phyloP scores from a whole-genome alignment of 129 eudicot species.

The Silybum marianum region DNA sequence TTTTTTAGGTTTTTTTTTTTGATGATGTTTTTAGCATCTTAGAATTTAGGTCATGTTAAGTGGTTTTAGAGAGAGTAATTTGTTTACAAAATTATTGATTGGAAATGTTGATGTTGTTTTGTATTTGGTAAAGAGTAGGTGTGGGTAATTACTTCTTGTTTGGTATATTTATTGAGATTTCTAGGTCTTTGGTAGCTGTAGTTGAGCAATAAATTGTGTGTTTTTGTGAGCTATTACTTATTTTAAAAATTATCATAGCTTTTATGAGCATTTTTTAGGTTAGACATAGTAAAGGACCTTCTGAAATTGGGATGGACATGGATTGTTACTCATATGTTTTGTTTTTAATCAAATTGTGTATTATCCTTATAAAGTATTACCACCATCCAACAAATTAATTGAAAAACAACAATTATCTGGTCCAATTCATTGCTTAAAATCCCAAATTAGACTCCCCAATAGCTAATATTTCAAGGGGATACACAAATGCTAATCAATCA shows the following conservation, averaged over 20 bases:
- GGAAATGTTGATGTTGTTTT: neutral
- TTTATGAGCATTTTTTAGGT: neutral
- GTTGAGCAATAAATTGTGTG: neutral
- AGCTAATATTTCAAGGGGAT: neutral
- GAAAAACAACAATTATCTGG: neutral
- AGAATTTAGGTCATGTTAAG: neutral
- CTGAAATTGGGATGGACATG: too few species aligned
- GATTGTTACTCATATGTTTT: neutral
- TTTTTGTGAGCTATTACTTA: neutral
- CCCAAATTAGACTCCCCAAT: neutral
- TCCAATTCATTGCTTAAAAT: neutral
- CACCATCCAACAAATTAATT: neutral
- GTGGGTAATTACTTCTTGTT: neutral
- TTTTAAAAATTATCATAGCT: too few species aligned
- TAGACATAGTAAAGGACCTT: neutral
- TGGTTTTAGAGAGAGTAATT: neutral
- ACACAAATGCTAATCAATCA: neutral
- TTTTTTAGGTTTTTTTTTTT: neutral
- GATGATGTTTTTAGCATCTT: neutral
- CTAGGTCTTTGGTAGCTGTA: neutral
- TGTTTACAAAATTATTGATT: neutral
- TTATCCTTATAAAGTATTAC: too few species aligned
- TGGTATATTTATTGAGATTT: neutral
- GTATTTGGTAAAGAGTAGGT: neutral
- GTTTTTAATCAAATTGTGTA: neutral